Base-by-base conservation (phyloP, 257 asterid genomes). In the Anisodus tanguticus region DNA sequence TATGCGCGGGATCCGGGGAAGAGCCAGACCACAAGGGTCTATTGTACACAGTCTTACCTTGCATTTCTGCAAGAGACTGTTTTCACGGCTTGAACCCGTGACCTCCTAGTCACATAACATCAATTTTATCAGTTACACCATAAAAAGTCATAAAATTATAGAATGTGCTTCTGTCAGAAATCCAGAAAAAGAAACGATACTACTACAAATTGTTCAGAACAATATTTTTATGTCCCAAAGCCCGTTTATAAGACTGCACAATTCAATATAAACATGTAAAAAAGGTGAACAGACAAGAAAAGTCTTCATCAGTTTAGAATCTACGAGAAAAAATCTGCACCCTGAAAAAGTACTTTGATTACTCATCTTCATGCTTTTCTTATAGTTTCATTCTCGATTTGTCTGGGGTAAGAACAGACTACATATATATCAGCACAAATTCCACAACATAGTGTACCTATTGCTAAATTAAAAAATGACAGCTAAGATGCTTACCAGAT, bases 401-500 rank as follows among this genome's bases (percentile, higher is more conserved):
- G 8, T 67, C 10, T 67, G 15, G 3, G 7, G 72, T 67, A 6
- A 11, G 49, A 67, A 67, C n/a, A 67, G 74, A 12, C 49, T 26
- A 1, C n/a, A 10, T 60, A 60, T 60, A 12, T 74, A 74, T 74
- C 80, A 74, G 81, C 81, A 74, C 60, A 74, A 22, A 74, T 12
- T 72, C 60, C 47, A 22, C 79, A 71, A 71, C 60, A 72, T 45
- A 51, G 63, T 13, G 63, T 26, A 53, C 81, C 81, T 13, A 16
- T 22, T 17, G 66, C 26, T 53, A 80, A 67, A 79, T 62, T 39
- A 3, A 31, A 31, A 68, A 57, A 47, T 37, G 43, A 83, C 71
- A 77, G 2, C 8, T 77, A 77, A 53, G 26, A 77, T 53, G 85
- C 88, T 77, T 77, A 94, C 99, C 99, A 83, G 99, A 94, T 88